Percentiles rank a stretch among this genome's conserved stretches.
Evolutionary conservation across 2,329 filamentous ascomycete genomes (phyloP).

Genomic region (Leptosphaerulina australis): DNA sequence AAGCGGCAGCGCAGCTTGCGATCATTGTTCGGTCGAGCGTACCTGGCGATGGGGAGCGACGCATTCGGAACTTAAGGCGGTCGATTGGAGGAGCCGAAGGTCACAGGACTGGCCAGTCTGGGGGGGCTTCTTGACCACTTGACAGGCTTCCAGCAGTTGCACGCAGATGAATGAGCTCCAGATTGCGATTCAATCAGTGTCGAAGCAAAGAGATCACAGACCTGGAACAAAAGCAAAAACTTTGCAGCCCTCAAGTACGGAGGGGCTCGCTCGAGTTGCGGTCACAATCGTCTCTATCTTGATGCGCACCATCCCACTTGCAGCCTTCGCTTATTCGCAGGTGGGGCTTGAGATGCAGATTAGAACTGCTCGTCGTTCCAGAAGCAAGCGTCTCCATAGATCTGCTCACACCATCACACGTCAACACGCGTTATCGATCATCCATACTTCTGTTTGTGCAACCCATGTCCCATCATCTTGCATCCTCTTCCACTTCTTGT

Average conservation of each 20-base stretch:
- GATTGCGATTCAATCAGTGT: neutral
- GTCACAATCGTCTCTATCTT: constrained; percentile 5
- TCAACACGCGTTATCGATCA: neutral
- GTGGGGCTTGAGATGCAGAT: neutral
- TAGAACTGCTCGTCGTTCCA: constrained; percentile 6
- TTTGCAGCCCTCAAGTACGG: constrained; percentile 5
- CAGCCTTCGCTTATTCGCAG: constrained; percentile 9
- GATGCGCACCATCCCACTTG: constrained; percentile 10
- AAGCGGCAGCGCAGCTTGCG: constrained; percentile 45
- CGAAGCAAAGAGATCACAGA: neutral
- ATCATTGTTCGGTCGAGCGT: constrained; percentile 22
- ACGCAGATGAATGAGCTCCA: neutral
- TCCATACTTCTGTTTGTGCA: too few relatives aligned
- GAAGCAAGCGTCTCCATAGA: constrained; percentile 12
- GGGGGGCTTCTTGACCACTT: too few relatives aligned
- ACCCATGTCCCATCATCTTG: too few relatives aligned
- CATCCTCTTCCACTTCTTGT: too few relatives aligned
- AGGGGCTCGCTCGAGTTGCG: constrained; percentile 17
- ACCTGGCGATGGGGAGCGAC: constrained; percentile 36
- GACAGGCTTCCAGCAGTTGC: too few relatives aligned
- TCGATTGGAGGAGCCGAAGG: constrained; percentile 25
- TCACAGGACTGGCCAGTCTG: constrained; percentile 29
- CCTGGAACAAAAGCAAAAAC: constrained; percentile 6
- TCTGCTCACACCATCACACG: neutral
- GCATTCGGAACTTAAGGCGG: constrained; percentile 37